Conservation (phyloP, 176 grass and related monocot genomes). For the Microstegium vimineum region DNA sequence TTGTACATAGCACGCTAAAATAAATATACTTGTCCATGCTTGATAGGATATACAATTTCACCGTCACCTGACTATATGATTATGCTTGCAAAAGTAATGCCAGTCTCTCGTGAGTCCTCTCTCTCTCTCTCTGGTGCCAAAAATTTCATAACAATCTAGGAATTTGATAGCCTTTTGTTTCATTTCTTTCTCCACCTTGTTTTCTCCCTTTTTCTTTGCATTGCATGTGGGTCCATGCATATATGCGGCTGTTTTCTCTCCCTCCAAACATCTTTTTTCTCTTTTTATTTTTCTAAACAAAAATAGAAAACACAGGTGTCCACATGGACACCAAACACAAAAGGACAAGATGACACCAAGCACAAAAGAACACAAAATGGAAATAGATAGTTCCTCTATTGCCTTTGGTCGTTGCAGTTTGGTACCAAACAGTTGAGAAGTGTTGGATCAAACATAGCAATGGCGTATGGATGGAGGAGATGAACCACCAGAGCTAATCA, state of each 20-base stretch:
- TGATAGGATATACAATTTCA: no score
- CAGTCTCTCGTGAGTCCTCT: background rate
- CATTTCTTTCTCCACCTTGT: background rate
- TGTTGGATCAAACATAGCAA: background rate
- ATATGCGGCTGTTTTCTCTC: background rate
- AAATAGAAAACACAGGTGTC: background rate
- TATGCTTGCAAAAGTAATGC: background rate
- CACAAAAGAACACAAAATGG: background rate
- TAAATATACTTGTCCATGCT: no score
- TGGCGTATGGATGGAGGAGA: background rate
- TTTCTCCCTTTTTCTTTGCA: background rate
- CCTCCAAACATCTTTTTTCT: background rate
- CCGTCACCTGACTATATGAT: background rate
- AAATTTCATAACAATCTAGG: background rate
- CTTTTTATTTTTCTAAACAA: background rate
- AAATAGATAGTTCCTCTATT: background rate
- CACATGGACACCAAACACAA: slow-evolving; percentile 17
- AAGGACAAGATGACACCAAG: background rate
- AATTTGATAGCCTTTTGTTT: slow-evolving; percentile 20
- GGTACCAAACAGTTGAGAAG: slow-evolving; percentile 36
- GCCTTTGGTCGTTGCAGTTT: slow-evolving; percentile 21
- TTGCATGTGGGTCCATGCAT: background rate
- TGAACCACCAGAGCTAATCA: slow-evolving; percentile 37
- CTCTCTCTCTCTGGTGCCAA: background rate
- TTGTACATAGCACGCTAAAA: no score